phyloP scores from a whole-genome alignment of 179 eudicot species.

The Beta lomatogona region DNA sequence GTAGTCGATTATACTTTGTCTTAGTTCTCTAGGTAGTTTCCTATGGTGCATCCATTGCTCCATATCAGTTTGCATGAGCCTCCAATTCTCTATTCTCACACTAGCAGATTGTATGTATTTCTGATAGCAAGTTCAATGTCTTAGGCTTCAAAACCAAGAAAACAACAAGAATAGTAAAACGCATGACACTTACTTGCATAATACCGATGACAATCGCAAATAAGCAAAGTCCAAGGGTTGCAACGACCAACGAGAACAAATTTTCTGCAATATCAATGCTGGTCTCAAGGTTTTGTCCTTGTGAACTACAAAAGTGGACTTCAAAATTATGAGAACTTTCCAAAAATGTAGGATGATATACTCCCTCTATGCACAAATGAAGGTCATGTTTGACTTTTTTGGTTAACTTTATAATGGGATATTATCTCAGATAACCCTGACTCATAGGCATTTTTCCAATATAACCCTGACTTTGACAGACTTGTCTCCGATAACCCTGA shows the following conservation, averaged over 20 bases:
- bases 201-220: constrained; percentile 74
- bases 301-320: constrained; percentile 43
- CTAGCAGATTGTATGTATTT: constrained; percentile 62
- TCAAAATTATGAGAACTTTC: not conserved
- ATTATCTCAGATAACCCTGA: no score
- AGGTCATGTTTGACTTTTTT: no score
- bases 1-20: constrained; percentile 56
- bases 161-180: not conserved
- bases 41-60: constrained; percentile 63
- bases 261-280: constrained; percentile 67
- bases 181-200: constrained; percentile 54
- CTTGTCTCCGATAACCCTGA: no score
- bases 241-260: constrained; percentile 50
- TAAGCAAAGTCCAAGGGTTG: constrained; percentile 54
- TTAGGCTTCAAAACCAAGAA: not conserved
- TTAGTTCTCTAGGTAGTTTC: constrained; percentile 48
- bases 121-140: constrained; percentile 29
- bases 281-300: constrained; percentile 61
- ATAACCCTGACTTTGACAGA: no score
- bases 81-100: constrained; percentile 67
- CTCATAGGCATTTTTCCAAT: no score
- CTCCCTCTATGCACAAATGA: no score
- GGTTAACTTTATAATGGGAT: no score
- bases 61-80: constrained; percentile 67
- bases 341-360: no score